Evolutionary conservation across 2,329 filamentous ascomycete species (phyloP).

Genomic region (Ceratocystiopsis brevicomis): DNA sequence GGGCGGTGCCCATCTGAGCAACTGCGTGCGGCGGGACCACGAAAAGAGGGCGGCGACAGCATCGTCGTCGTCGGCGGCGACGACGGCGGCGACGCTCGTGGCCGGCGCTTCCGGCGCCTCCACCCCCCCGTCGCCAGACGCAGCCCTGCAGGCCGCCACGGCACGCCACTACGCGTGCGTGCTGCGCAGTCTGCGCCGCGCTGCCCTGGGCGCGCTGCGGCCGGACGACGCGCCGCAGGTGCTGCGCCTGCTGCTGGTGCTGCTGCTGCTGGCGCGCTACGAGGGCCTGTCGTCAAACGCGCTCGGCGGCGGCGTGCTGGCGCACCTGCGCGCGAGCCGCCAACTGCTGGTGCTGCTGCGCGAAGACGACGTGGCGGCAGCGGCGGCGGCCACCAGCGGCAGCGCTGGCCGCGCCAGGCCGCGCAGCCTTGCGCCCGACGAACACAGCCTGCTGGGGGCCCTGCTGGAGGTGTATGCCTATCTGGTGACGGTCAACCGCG

Average conservation of each 20-base stretch:
- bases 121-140: neutral
- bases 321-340: conserved; percentile 9
- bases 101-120: neutral
- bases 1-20: conserved; percentile 6
- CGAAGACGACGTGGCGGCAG: conserved; percentile 10
- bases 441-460: conserved; percentile 6
- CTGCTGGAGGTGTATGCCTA: conserved; percentile 10
- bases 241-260: conserved; percentile 7
- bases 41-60: neutral
- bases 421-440: conserved; percentile 2
- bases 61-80: neutral
- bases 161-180: conserved; percentile 9
- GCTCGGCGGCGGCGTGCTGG: conserved; percentile 7
- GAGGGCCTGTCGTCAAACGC: conserved; percentile 9
- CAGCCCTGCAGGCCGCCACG: conserved; percentile 7
- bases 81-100: neutral
- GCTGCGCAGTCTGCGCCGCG: conserved; percentile 7
- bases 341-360: conserved; percentile 11
- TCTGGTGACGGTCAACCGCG: conserved; percentile 7
- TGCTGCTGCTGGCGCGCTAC: conserved; percentile 7
- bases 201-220: conserved; percentile 6
- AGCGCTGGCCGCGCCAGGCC: neutral
- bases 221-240: conserved; percentile 6
- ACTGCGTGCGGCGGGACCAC: neutral
- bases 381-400: neutral